phyloP scores from a whole-genome alignment of 192 early-diverging fungal genomes.

The Coemansia sp. region DNA sequence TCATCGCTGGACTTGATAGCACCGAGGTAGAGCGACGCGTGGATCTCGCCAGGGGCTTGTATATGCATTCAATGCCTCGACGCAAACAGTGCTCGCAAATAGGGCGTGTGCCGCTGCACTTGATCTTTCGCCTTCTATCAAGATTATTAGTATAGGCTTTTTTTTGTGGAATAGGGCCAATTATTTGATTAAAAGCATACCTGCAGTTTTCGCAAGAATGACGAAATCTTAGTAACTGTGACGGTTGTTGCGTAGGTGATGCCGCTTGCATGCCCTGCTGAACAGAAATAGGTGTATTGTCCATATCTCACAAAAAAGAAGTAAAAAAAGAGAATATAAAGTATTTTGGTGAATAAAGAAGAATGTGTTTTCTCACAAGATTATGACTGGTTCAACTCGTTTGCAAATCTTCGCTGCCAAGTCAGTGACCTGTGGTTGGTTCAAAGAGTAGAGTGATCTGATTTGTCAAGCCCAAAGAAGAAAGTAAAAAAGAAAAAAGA shows the following conservation, averaged over 20 bases:
- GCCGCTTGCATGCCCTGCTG: constrained; percentile 9
- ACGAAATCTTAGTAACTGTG: constrained; percentile 33
- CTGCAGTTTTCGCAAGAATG: constrained; percentile 54
- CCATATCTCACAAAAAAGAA: too few relatives aligned
- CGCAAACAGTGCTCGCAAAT: constrained; percentile 47
- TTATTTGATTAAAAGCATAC: neutral
- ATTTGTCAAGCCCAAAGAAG: neutral
- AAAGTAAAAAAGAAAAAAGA: too few relatives aligned
- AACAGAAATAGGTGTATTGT: neutral
- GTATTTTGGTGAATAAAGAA: neutral
- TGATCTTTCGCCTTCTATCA: constrained; percentile 49
- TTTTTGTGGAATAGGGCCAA: too few relatives aligned
- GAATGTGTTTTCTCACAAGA: neutral
- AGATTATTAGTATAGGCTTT: too few relatives aligned
- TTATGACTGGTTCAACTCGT: neutral
- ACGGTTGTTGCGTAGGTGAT: constrained; percentile 7
- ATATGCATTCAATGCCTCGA: constrained; percentile 36
- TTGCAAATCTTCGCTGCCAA: neutral
- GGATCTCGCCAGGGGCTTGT: constrained; percentile 42
- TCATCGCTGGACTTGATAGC: neutral
- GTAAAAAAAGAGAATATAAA: neutral
- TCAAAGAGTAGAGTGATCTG: neutral
- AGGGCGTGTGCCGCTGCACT: constrained; percentile 51
- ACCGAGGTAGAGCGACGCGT: constrained; percentile 26
- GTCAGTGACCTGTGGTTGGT: neutral